Evolutionary conservation across 2,329 filamentous ascomycete genomes (phyloP).

Genomic region (Fusarium sp.): DNA sequence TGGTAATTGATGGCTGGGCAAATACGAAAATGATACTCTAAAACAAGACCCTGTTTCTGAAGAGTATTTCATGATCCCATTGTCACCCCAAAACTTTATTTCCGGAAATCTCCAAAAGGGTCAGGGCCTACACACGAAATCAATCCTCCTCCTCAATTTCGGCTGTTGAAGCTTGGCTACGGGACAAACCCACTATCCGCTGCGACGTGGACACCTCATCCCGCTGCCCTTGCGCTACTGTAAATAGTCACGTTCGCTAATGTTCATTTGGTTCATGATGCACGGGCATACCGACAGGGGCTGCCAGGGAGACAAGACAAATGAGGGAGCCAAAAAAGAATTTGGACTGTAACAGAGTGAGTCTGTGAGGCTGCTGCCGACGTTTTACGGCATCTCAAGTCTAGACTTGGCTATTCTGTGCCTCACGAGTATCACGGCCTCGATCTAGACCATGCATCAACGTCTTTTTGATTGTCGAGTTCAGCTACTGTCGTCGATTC

Average conservation of each 20-base stretch:
- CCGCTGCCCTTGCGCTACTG: conserved; percentile 15
- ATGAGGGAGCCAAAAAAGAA: not conserved
- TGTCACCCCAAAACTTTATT: conserved; percentile 25
- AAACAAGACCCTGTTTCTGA: conserved; percentile 24
- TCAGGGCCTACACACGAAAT: not conserved
- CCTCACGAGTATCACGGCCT: not conserved
- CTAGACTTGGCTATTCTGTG: conserved; percentile 18
- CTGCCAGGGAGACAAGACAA: not conserved
- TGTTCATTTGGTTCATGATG: conserved; percentile 1
- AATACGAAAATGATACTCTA: conserved; percentile 10
- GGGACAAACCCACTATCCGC: conserved; percentile 1
- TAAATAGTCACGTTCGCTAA: conserved; percentile 34
- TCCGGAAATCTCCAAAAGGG: conserved; percentile 7
- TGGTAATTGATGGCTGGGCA: not conserved
- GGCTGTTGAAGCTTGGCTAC: conserved; percentile 38
- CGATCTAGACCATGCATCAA: conserved; percentile 7
- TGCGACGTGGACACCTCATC: conserved; percentile 5
- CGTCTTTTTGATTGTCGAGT: not conserved
- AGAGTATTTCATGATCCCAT: not conserved
- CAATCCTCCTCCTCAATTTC: conserved; percentile 30
- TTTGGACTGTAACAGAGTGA: not conserved
- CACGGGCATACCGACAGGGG: not conserved
- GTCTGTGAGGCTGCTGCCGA: not conserved
- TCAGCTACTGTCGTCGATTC: conserved; percentile 25
- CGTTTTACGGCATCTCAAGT: not conserved